Conservation (phyloP, 2,329 filamentous ascomycete genomes). For the Beauveria rudraprayagi region DNA sequence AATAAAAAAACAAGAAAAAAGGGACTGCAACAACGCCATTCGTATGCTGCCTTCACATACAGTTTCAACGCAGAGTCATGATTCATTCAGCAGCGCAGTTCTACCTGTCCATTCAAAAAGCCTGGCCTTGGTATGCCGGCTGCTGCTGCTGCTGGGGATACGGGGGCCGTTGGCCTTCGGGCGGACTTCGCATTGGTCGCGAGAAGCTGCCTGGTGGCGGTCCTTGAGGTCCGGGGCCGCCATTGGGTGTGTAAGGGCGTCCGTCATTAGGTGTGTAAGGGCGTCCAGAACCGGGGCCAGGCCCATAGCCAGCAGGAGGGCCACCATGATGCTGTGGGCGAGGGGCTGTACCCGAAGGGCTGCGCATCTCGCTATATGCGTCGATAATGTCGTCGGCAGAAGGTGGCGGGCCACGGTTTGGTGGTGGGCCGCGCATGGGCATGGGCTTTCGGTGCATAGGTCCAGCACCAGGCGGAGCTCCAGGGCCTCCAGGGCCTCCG, state of each 20-base stretch:
- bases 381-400: slow-evolving; percentile 12
- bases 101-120: slow-evolving; percentile 20
- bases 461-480: background rate
- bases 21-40: background rate
- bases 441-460: slow-evolving; percentile 7
- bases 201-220: slow-evolving; percentile 22
- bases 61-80: background rate
- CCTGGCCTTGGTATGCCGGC: slow-evolving; percentile 29
- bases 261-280: background rate
- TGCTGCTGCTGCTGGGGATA: slow-evolving; percentile 7
- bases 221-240: slow-evolving; percentile 10
- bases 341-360: slow-evolving; percentile 15
- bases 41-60: slow-evolving; percentile 1
- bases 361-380: slow-evolving; percentile 15
- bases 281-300: slow-evolving; percentile 21
- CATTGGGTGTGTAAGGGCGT: slow-evolving; percentile 10
- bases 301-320: slow-evolving; percentile 74
- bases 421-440: slow-evolving; percentile 10
- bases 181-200: slow-evolving; percentile 22
- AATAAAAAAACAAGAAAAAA: slow-evolving; percentile 14
- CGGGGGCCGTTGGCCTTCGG: slow-evolving; percentile 8
- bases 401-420: slow-evolving; percentile 7
- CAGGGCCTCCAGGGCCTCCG: slow-evolving; percentile 9
- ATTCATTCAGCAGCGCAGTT: slow-evolving; percentile 4
- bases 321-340: slow-evolving; percentile 18